Evolutionary conservation across 75 land plant genomes (phyloP), one percentile per base, ranked within the genome.

Genomic region (Cryptomeria japonica): DNA sequence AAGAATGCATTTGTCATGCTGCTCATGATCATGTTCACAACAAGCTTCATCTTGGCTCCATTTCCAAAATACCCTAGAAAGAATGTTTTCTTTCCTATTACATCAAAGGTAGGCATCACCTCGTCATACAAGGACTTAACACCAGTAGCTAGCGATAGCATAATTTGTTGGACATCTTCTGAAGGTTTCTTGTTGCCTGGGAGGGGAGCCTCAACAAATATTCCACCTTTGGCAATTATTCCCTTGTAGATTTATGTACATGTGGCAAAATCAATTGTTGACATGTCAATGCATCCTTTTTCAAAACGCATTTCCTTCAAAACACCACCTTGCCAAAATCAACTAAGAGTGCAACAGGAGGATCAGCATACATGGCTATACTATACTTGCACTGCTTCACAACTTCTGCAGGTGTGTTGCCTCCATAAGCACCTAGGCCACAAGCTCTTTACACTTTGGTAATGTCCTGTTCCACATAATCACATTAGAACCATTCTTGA

Each of bases 121-220:
- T 93, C 93, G 7, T 95, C 96, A 90, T 95, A 95, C 31, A 98
- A 84, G 75, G 90, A 90, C 99, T 96, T 90, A 37, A 94, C 93
- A 44, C 99, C 99, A 88, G 99, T 99, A 89, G 99, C 94, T n/a
- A n/a, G n/a, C n/a, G n/a, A n/a, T 84, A 98, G 95, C 49, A 98
- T 94, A 51, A 98, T 91, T 38, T 97, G 90, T 86, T 94, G 95
- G 36, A 96, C 99, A 94, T 93, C 96, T 90, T 96, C 98, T 53
- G 99, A 97, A 58, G 99, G 99, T 86, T 98, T 95, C 88, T 98
- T 98, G 92, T 95, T 94, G 42, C 99, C 99, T 61, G 99, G 97
- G 61, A 97, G 99, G 18, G 99, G 99, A 87, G 99, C 99, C 89
- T 98, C 97, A 85, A 96, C 91, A 87, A 97, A 97, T 79, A 53